A percentile compares a stretch with the other conserved stretches of the same genome.
phyloP scores from a whole-genome alignment of 768 basidiomycete species.

The Amanita rimosa region DNA sequence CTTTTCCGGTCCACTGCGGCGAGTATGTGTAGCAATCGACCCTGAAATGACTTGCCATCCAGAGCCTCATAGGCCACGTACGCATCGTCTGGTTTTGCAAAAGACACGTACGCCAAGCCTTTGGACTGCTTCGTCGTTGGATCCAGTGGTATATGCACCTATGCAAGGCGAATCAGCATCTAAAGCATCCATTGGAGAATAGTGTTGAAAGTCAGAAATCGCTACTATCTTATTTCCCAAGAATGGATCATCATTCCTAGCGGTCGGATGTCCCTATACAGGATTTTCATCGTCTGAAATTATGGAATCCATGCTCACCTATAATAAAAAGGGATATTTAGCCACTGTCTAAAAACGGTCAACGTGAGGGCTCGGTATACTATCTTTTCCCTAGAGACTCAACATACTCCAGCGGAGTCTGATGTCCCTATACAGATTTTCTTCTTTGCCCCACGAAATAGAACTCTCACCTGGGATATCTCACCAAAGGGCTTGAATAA shows the following conservation, averaged over 20 bases:
- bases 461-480: conserved; percentile 57
- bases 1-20: conserved; percentile 65
- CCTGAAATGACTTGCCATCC: conserved; percentile 83
- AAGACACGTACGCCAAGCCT: conserved; percentile 42
- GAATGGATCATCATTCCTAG: conserved; percentile 42
- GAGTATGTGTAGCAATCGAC: conserved; percentile 82
- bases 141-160: conserved; percentile 43
- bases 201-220: conserved; percentile 17
- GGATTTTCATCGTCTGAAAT: conserved; percentile 26
- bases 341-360: conserved; percentile 15
- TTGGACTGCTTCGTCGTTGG: conserved; percentile 32
- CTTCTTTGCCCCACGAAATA: conserved; percentile 23
- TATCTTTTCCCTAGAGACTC: conserved; percentile 11
- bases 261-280: conserved; percentile 61
- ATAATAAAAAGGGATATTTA: conserved; percentile 8
- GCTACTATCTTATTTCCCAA: conserved; percentile 41
- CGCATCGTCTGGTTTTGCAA: conserved; percentile 26
- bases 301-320: conserved; percentile 27
- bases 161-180: conserved; percentile 7
- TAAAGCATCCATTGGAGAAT: background rate
- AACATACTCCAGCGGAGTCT: conserved; percentile 31
- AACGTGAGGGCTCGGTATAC: conserved; percentile 10
- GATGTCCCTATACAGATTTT: conserved; percentile 44
- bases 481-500: conserved; percentile 63
- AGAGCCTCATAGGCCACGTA: conserved; percentile 65